A percentile compares a stretch with the other conserved stretches of the same genome.
Evolutionary conservation across 768 basidiomycete genomes (phyloP).

Genomic region (Myochromella boudieri): DNA sequence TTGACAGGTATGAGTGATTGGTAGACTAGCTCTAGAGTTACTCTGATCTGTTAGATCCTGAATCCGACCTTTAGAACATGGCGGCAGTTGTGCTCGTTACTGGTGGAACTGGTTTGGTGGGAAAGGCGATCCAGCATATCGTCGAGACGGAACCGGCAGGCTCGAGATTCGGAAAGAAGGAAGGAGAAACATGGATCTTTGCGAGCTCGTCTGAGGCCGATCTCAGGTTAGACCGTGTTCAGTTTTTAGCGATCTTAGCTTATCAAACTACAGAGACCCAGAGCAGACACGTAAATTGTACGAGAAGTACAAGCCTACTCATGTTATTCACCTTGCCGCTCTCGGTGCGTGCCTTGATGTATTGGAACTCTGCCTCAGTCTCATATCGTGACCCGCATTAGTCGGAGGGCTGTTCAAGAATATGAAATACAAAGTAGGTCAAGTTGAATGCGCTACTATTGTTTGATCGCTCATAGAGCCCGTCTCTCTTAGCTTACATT

Average conservation of each 20-base stretch:
- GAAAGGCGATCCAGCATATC: conserved; percentile 77
- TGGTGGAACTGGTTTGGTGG: conserved; percentile 85
- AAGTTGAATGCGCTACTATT: too few relatives aligned
- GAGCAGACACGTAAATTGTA: conserved; percentile 72
- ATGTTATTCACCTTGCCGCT: conserved; percentile 96
- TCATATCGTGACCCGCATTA: conserved; percentile 25
- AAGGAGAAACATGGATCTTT: conserved; percentile 88
- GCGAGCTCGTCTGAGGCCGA: conserved; percentile 78
- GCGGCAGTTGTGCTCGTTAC: conserved; percentile 71
- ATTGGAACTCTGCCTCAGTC: not conserved
- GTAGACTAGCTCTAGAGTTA: not conserved
- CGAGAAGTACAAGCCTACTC: conserved; percentile 90
- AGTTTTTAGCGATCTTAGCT: not conserved
- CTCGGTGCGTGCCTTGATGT: conserved; percentile 55
- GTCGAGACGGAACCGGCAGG: conserved; percentile 78
- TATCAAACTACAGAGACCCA: conserved; percentile 51
- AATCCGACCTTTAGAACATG: conserved; percentile 26
- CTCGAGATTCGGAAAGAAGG: conserved; percentile 72
- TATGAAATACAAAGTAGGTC: conserved; percentile 84
- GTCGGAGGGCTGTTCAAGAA: conserved; percentile 96
- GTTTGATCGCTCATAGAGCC: too few relatives aligned
- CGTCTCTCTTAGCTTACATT: conserved; percentile 67
- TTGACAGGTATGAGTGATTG: not conserved
- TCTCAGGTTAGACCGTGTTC: conserved; percentile 54
- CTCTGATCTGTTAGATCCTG: conserved; percentile 5